These are phyloP conservation scores for Ophiostoma sp. DNA, from an alignment of 2,329 filamentous ascomycete species.

Conservation along the genomic window DNA sequence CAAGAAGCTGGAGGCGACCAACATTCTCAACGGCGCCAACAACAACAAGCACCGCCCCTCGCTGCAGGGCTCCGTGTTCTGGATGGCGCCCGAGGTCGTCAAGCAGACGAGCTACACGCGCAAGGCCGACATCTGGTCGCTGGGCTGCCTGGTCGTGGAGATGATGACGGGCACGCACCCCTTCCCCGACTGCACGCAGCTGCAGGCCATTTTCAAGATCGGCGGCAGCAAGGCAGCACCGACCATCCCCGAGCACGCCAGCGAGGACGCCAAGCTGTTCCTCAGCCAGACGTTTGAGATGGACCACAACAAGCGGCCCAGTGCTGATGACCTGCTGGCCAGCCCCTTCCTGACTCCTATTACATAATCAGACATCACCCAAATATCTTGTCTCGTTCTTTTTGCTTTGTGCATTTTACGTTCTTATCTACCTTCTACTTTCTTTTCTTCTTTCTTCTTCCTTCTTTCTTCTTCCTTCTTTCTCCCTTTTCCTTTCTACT, in stretches of 20 bases:
- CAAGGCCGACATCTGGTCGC: conserved; percentile 97
- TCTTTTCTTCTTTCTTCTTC: conserved; percentile 20
- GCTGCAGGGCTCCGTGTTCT: conserved; percentile 94
- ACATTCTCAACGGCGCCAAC: conserved; percentile 65
- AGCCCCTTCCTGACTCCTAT: conserved; percentile 76
- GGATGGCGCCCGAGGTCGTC: conserved; percentile 99
- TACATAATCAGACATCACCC: conserved; percentile 33
- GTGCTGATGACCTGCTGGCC: conserved; percentile 80
- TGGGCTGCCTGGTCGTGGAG: conserved; percentile 93
- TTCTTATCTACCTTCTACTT: background rate
- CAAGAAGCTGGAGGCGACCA: conserved; percentile 91
- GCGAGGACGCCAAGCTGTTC: conserved; percentile 77
- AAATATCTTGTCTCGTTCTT: background rate
- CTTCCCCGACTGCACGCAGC: conserved; percentile 92
- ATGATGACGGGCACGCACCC: conserved; percentile 98
- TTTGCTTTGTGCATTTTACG: background rate
- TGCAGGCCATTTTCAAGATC: conserved; percentile 99
- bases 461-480: conserved; percentile 2
- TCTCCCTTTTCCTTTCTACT: background rate
- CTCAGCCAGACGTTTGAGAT: conserved; percentile 88
- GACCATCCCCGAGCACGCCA: conserved; percentile 80
- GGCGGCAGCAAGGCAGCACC: conserved; percentile 81
- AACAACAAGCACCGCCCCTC: conserved; percentile 68
- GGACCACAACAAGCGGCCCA: conserved; percentile 86
- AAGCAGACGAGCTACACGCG: conserved; percentile 96